These are phyloP conservation scores for Termitomyces eurrhizus DNA, from an alignment of 768 basidiomycete genomes.

Conservation along the genomic window DNA sequence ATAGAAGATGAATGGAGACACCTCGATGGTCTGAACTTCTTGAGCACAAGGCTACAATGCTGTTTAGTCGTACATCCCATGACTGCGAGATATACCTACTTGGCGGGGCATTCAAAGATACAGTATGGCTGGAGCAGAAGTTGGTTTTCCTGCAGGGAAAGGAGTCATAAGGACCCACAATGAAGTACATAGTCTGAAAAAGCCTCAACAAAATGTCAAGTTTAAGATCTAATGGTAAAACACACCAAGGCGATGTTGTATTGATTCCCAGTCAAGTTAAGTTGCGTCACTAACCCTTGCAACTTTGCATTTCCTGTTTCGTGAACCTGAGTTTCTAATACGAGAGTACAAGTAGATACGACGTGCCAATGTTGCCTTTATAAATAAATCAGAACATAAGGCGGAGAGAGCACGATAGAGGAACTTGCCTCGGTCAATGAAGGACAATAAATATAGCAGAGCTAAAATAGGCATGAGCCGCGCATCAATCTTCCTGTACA, in stretches of 20 bases:
- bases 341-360: not conserved
- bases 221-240: not conserved
- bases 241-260: slow-evolving; percentile 66
- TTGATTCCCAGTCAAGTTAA: slow-evolving; percentile 51
- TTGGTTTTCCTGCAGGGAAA: not conserved
- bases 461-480: slow-evolving; percentile 56
- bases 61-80: not conserved
- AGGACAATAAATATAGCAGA: slow-evolving; percentile 59
- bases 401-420: not conserved
- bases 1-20: slow-evolving; percentile 10
- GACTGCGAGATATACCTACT: slow-evolving; percentile 37
- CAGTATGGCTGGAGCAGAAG: slow-evolving; percentile 45
- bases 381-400: not conserved
- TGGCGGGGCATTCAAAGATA: slow-evolving; percentile 66
- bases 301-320: slow-evolving; percentile 58
- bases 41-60: slow-evolving; percentile 44
- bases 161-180: slow-evolving; percentile 36
- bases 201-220: not conserved
- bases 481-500: slow-evolving; percentile 58
- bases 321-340: not conserved
- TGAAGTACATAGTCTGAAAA: slow-evolving; percentile 63
- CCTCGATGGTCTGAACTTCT: slow-evolving; percentile 63
- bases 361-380: slow-evolving; percentile 54
- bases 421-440: slow-evolving; percentile 55
- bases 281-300: slow-evolving; percentile 54